phyloP scores from a whole-genome alignment of 495 filamentous ascomycete species.

The Neurospora sp. region DNA sequence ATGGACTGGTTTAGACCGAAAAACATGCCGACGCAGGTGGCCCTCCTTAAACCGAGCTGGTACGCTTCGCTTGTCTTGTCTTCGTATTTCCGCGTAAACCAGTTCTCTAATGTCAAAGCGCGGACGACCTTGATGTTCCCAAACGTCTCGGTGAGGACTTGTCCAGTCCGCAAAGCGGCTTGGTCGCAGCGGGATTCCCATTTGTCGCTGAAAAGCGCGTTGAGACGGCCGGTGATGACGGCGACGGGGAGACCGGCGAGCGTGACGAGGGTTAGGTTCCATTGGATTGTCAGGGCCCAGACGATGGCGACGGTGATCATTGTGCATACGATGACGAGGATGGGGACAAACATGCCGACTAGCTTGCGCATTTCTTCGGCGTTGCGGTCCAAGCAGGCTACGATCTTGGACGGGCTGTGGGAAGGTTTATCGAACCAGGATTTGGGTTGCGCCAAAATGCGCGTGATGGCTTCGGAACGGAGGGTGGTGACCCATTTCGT shows the following conservation, averaged over 20 bases:
- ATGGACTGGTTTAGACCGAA: conserved; percentile 68
- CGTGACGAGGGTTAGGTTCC: conserved; percentile 75
- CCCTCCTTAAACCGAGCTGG: conserved; percentile 41
- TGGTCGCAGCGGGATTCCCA: conserved; percentile 65
- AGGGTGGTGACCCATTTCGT: conserved; percentile 73
- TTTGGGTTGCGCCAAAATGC: conserved; percentile 68
- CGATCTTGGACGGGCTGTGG: conserved; percentile 54
- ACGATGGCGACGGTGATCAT: conserved; percentile 58
- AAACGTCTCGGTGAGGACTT: conserved; percentile 70
- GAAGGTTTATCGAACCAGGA: conserved; percentile 71
- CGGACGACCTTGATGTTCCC: conserved; percentile 73
- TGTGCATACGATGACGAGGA: conserved; percentile 49
- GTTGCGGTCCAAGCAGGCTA: conserved; percentile 66
- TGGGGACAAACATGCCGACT: conserved; percentile 65
- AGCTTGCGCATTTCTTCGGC: conserved; percentile 83
- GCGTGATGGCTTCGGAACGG: conserved; percentile 55
- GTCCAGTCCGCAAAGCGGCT: conserved; percentile 41
- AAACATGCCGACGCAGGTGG: conserved; percentile 55
- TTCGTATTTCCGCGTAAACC: conserved; percentile 60
- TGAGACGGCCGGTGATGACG: conserved; percentile 51
- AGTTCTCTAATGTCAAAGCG: conserved; percentile 62
- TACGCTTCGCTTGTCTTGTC: conserved; percentile 40
- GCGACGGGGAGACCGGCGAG: conserved; percentile 60
- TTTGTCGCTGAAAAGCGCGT: conserved; percentile 48
- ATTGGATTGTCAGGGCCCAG: conserved; percentile 68